Conservation (phyloP, 768 basidiomycete genomes). For the Lactarius indigo region DNA sequence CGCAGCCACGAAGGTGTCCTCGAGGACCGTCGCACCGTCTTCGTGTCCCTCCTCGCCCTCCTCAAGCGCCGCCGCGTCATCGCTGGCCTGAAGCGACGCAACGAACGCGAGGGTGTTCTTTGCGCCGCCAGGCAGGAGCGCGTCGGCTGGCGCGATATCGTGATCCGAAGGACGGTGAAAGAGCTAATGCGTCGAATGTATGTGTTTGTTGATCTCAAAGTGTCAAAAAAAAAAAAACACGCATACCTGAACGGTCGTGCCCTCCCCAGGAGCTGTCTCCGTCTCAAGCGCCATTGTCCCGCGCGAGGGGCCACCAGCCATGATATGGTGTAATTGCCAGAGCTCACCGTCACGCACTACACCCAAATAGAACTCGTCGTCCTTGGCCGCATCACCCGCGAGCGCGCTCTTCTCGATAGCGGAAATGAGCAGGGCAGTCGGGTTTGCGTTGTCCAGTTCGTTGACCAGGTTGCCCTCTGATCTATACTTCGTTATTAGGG, state of each 20-base stretch:
- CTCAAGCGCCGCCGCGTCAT: neutral
- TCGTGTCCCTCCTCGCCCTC: neutral
- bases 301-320: conserved; percentile 67
- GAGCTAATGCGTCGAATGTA: neutral
- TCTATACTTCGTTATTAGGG: conserved; percentile 33
- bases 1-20: conserved; percentile 41
- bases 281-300: conserved; percentile 63
- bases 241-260: conserved; percentile 47
- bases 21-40: conserved; percentile 24
- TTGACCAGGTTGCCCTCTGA: conserved; percentile 73
- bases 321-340: conserved; percentile 46
- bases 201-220: too few relatives aligned
- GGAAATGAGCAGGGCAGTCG: conserved; percentile 54
- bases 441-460: conserved; percentile 52
- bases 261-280: conserved; percentile 46
- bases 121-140: neutral
- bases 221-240: neutral
- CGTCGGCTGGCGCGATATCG: too few relatives aligned
- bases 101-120: conserved; percentile 12
- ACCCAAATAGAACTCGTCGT: conserved; percentile 15
- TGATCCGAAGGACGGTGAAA: conserved; percentile 4
- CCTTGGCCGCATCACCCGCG: conserved; percentile 27
- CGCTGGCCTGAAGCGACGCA: neutral
- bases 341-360: conserved; percentile 8
- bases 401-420: conserved; percentile 43